Conservation (phyloP, 768 basidiomycete species). For the Suillus tomentosus region DNA sequence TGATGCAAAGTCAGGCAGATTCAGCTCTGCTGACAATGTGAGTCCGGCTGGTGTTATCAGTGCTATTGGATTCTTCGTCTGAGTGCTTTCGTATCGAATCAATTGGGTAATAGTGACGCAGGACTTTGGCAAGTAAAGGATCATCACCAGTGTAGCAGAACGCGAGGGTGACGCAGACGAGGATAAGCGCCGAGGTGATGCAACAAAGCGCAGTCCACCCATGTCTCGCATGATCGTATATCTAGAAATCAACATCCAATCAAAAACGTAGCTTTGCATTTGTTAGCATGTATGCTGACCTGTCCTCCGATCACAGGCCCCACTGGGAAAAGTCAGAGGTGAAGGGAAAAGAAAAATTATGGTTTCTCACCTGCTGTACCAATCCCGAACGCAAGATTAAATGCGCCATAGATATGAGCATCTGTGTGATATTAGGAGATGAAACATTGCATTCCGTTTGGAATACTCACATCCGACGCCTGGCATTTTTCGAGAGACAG, state of each 20-base stretch:
- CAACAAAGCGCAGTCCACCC: constrained; percentile 67
- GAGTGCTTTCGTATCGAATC: not conserved
- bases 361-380: constrained; percentile 56
- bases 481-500: constrained; percentile 53
- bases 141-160: constrained; percentile 52
- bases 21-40: not conserved
- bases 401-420: constrained; percentile 73
- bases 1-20: not conserved
- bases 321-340: constrained; percentile 40
- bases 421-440: constrained; percentile 40
- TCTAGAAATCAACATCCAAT: constrained; percentile 36
- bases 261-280: not conserved
- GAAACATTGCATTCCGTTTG: not conserved
- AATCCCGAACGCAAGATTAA: constrained; percentile 70
- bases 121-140: constrained; percentile 38
- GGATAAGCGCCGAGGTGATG: constrained; percentile 46
- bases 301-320: constrained; percentile 74
- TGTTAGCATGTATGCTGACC: constrained; percentile 33
- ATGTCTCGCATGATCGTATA: constrained; percentile 54
- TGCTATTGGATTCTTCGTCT: constrained; percentile 1
- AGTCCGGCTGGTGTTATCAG: not conserved
- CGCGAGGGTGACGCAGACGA: constrained; percentile 39
- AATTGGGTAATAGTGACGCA: constrained; percentile 21
- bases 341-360: not conserved
- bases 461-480: constrained; percentile 66